Evolutionary conservation across 176 grass and related monocot genomes (phyloP).

Genomic region (Alopecurus myosuroides): DNA sequence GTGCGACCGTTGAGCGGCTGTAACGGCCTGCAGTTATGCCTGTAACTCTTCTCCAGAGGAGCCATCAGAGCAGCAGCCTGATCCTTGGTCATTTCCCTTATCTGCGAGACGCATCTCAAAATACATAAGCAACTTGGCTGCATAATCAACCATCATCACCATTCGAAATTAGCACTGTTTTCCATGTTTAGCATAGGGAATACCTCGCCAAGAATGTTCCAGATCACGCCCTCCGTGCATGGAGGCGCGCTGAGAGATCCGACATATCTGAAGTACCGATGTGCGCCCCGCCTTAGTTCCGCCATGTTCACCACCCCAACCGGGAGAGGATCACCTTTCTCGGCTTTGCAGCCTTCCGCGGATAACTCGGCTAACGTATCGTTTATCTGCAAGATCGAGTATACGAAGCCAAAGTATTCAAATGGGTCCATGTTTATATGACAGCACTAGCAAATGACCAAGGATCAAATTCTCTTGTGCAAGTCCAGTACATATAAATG

Average conservation of each 20-base stretch:
- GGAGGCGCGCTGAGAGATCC: slow-evolving; percentile 72
- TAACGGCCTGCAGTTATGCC: slow-evolving; percentile 50
- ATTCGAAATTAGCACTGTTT: too few species aligned
- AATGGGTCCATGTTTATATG: too few species aligned
- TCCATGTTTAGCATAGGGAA: too few species aligned
- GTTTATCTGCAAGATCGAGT: slow-evolving; percentile 60
- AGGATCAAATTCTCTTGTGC: too few species aligned
- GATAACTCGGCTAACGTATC: slow-evolving; percentile 35
- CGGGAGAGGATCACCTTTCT: slow-evolving; percentile 40
- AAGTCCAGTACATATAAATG: too few species aligned
- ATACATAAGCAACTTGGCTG: neutral
- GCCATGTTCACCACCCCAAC: slow-evolving; percentile 36
- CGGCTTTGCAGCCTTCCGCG: slow-evolving; percentile 26
- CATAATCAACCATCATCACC: neutral
- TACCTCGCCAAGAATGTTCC: slow-evolving; percentile 68
- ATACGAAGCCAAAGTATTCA: neutral
- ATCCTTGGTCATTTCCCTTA: slow-evolving; percentile 60
- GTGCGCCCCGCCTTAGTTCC: slow-evolving; percentile 19
- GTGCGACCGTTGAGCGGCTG: slow-evolving; percentile 47
- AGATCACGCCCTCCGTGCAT: slow-evolving; percentile 87
- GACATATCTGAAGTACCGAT: slow-evolving; percentile 61
- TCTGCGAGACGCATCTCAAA: slow-evolving; percentile 30
- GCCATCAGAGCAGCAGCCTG: slow-evolving; percentile 57
- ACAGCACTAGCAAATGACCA: too few species aligned
- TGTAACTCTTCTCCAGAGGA: slow-evolving; percentile 46